Evolutionary conservation across 129 eudicot species (phyloP).

Genomic region (Oenanthe sinensis): DNA sequence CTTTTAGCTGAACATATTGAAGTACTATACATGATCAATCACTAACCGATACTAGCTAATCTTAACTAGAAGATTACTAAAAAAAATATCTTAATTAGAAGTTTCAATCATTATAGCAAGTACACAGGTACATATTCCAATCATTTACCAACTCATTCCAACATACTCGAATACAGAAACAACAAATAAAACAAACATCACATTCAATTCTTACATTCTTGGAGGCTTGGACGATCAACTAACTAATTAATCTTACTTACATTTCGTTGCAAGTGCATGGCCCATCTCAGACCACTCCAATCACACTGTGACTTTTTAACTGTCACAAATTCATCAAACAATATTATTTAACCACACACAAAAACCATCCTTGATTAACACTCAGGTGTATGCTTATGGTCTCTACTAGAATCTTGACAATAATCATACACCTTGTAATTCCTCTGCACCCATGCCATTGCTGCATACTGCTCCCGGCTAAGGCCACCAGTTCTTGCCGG

Average conservation of each 20-base stretch:
- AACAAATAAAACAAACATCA: background rate
- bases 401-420: conserved; percentile 61
- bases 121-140: background rate
- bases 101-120: no score
- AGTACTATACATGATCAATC: no score
- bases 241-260: conserved; percentile 2
- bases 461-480: conserved; percentile 49
- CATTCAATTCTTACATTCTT: background rate
- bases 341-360: no score
- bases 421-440: conserved; percentile 64
- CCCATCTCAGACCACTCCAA: conserved; percentile 46
- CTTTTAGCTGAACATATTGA: no score
- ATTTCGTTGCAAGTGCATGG: conserved; percentile 10
- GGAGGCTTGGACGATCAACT: conserved; percentile 33
- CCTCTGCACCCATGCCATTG: conserved; percentile 54
- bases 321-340: background rate
- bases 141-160: background rate
- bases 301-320: background rate
- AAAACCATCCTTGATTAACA: conserved; percentile 13
- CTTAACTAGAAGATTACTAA: no score
- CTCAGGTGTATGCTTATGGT: conserved; percentile 77
- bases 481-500: conserved; percentile 49
- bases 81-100: no score
- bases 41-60: no score
- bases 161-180: no score